Evolutionary conservation across 495 filamentous ascomycete species (phyloP), one percentile per base, ranked within the genome.

Genomic region (Alectoria sarmentosa): DNA sequence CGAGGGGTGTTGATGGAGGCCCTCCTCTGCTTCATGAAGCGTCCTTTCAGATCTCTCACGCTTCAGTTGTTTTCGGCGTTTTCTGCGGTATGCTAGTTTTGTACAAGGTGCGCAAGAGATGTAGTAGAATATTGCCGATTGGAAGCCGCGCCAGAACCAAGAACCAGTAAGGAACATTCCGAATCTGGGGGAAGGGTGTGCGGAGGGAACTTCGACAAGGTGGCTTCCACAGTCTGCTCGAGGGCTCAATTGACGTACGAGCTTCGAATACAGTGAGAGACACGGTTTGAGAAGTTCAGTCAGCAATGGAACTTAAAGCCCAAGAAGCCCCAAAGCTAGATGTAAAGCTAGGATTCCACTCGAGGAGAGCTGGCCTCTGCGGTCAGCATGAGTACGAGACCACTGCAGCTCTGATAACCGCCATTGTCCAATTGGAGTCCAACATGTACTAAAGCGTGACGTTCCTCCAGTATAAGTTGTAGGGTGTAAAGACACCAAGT

Each of bases 71-170:
- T 86, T 82, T 72, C 82, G 84, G 61, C 86, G 79, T 73, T 86
- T 87, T 48, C 86, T 82, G 56, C 82, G 85, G 62, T 88, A 79
- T 34, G 76, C 76, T 64, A 84, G 76, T 61, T 86, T 82, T 61
- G 84, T 78, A 76, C 91, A 96, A 70, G 91, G 90, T 38, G 89
- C 86, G 75, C 91, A 96, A 58, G 89, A 88, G 63, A 86, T 81
- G 69, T 92, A 84, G 79, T 92, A 95, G 76, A 95, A 96, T 72
- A 92, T 77, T 64, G 89, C 90, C 21, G 91, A 96, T 77, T 94
- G 91, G 60, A 73, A 78, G 59, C 81, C 81, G 32, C 81, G 76
- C 69, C 76, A 82, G 70, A 83, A 75, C 81, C 81, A 83, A 49
- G 70, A 65, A 61, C 48, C 58, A n/a, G 64, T 66, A 39, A 66